Base-by-base conservation (phyloP, 2,329 filamentous ascomycete genomes). In the Chaetomiaceae sp. region DNA sequence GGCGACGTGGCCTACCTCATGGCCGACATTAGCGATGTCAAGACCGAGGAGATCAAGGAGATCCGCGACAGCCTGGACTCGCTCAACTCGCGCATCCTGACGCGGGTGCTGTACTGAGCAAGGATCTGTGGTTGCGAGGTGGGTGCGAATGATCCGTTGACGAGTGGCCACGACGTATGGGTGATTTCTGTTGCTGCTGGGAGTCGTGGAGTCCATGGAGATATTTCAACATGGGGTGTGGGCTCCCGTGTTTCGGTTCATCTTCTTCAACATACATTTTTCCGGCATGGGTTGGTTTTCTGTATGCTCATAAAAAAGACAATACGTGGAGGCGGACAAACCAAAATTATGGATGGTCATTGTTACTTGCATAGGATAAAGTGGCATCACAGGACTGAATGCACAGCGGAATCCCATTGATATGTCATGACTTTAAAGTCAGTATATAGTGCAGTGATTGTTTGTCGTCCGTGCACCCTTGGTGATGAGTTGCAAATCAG, bases 1-100 rank as follows among this genome's bases (percentile, higher is more conserved):
- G 91, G 89, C 57, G 91, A 97, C 76, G 78, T 93, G 55, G 93
- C 93, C 17, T 98, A 98, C 65, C 74, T 98, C 53, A 96, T 98
- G 90, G 93, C 93, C 7, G 93, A 98, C 71, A 86, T 98, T 60
- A 95, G 88, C 70, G 81, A 86, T 52, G 88, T 97, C 58, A 81
- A 85, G 60, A 76, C 79, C 41, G 75, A 74, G 33, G 85, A 95
- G 61, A 88, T 97, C 65, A 90, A 88, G 69, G 83, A 88, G 50
- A 81, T 98, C 45, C 88, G 85, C 56, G 84, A 91, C 57, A 83
- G 77, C 60, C 74, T 98, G 32, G 89, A 97, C 66, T 78, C 76
- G 49, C 75, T 96, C 53, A 82, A 76, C 68, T 90, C 66, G 49
- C 61, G 65, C 38, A 65, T 69, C 40, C 46, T 64, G 52, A 67